Evolutionary conservation across 352 stramenopile species (phyloP).

Genomic region (Phytophthora citrophthora): DNA sequence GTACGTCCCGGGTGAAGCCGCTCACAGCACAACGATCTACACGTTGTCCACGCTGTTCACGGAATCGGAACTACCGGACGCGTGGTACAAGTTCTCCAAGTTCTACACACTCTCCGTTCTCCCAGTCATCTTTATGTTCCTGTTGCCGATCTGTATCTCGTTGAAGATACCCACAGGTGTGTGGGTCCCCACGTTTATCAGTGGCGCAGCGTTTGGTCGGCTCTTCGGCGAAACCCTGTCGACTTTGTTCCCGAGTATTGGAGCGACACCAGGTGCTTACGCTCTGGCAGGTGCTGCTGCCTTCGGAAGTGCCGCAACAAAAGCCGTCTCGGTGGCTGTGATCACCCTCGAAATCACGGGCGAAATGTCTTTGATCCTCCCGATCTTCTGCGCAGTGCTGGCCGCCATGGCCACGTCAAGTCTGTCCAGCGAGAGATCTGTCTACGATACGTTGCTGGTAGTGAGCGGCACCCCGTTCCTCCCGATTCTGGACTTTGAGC

Average conservation of each 20-base stretch:
- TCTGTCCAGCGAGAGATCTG: background rate
- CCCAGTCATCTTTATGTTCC: background rate
- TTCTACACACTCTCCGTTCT: background rate
- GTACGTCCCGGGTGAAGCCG: slow-evolving; percentile 21
- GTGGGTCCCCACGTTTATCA: background rate
- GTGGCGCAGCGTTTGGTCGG: background rate
- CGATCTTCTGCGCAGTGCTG: background rate
- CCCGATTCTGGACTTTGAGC: background rate
- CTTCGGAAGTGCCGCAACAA: background rate
- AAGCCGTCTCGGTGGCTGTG: background rate
- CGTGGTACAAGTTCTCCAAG: slow-evolving; percentile 1
- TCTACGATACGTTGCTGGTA: background rate
- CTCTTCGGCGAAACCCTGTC: background rate
- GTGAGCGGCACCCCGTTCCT: background rate
- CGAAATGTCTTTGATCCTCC: background rate
- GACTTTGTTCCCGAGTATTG: background rate
- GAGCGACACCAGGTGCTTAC: background rate
- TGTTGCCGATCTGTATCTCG: background rate
- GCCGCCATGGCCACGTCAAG: background rate
- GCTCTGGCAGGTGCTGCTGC: background rate
- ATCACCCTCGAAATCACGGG: background rate
- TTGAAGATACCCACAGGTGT: background rate
- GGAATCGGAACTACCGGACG: slow-evolving; percentile 6
- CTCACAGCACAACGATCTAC: slow-evolving; percentile 48
- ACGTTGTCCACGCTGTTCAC: slow-evolving; percentile 67